Conservation (phyloP, 108 stramenopile genomes). For the Skeletonema menzelii region DNA sequence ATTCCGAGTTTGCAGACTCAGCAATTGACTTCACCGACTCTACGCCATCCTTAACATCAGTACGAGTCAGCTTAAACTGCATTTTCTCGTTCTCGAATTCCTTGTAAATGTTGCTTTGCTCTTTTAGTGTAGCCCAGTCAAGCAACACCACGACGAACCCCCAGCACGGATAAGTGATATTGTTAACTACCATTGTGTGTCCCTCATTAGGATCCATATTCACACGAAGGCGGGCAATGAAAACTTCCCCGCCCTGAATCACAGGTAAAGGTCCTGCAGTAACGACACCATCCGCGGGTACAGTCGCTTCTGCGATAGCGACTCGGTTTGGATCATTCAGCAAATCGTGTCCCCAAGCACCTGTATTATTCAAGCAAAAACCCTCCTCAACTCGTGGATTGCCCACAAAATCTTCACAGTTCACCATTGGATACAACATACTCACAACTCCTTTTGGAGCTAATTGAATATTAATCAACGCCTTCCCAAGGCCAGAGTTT, state of each 20-base stretch:
- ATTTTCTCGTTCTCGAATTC: constrained; percentile 30
- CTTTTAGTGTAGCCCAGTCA: constrained; percentile 38
- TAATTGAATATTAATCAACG: constrained; percentile 27
- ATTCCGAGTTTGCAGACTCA: constrained; percentile 14
- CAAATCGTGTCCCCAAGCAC: constrained; percentile 34
- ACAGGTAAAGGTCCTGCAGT: constrained; percentile 58
- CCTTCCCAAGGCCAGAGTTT: constrained; percentile 20
- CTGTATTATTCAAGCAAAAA: constrained; percentile 39
- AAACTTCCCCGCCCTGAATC: constrained; percentile 35
- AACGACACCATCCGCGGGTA: constrained; percentile 38
- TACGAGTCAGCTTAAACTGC: constrained; percentile 60
- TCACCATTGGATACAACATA: constrained; percentile 24
- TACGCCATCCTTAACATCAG: constrained; percentile 26
- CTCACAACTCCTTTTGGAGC: constrained; percentile 36
- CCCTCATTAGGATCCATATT: constrained; percentile 10
- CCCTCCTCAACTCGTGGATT: constrained; percentile 15
- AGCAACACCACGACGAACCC: constrained; percentile 51
- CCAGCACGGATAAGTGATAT: constrained; percentile 48
- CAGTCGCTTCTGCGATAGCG: constrained; percentile 32
- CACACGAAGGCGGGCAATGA: constrained; percentile 55
- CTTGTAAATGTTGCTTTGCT: constrained; percentile 45
- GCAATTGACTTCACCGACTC: constrained; percentile 25
- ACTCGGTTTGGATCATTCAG: constrained; percentile 28
- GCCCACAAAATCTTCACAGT: constrained; percentile 29
- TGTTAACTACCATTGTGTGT: constrained; percentile 44